Evolutionary conservation across 139 green algal genomes (phyloP).

Genomic region (Chlamydomonas incerta): DNA sequence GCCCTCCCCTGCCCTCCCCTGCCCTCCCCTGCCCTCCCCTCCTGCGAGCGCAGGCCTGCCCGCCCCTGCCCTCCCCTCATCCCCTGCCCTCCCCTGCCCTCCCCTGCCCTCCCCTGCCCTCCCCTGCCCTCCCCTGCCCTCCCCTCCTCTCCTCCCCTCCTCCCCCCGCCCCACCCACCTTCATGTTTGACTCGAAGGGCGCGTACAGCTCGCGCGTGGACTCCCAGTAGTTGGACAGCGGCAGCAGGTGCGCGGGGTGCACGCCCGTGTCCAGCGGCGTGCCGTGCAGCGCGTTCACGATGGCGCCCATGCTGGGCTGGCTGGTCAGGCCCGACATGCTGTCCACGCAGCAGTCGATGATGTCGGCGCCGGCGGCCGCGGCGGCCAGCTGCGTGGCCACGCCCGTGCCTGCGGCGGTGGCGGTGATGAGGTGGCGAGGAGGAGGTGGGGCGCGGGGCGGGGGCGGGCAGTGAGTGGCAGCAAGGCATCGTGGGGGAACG

Average conservation of each 20-base stretch:
- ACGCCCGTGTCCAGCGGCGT: conserved; percentile 89
- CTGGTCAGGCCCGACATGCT: conserved; percentile 81
- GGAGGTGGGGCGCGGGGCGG: background rate
- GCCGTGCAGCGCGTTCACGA: conserved; percentile 80
- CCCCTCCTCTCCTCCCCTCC: too few relatives aligned
- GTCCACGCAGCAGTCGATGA: conserved; percentile 90
- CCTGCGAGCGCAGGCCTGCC: too few relatives aligned
- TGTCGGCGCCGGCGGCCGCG: conserved; percentile 86
- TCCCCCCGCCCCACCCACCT: background rate
- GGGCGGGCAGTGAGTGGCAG: too few relatives aligned
- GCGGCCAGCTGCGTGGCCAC: conserved; percentile 54
- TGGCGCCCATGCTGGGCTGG: conserved; percentile 89
- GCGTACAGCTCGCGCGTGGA: conserved; percentile 86
- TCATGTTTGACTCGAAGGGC: conserved; percentile 91
- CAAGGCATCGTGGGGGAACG: too few relatives aligned
- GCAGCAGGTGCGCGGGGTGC: conserved; percentile 64
- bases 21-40: too few relatives aligned
- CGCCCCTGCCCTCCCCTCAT: too few relatives aligned
- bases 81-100: too few relatives aligned
- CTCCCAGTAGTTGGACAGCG: conserved; percentile 89
- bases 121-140: too few relatives aligned
- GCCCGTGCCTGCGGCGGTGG: background rate
- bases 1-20: too few relatives aligned
- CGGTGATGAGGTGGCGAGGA: too few relatives aligned
- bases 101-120: too few relatives aligned